Conservation (phyloP, 768 basidiomycete species). For the Serendipita sp. region DNA sequence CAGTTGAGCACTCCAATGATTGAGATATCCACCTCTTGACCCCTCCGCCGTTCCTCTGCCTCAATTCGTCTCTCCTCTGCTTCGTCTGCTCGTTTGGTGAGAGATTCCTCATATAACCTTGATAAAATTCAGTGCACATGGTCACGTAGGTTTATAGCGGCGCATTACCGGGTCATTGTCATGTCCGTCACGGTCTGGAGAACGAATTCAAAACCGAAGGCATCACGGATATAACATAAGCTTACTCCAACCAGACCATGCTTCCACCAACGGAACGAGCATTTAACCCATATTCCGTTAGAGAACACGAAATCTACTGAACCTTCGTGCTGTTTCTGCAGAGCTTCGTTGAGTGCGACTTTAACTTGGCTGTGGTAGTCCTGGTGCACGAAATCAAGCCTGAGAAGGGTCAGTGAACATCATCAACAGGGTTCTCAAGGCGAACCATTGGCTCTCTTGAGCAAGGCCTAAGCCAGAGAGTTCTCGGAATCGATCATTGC, state of each 20-base stretch:
- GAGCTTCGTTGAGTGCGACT: not conserved
- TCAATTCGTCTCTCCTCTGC: slow-evolving; percentile 16
- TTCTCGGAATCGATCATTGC: slow-evolving; percentile 6
- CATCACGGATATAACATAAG: not conserved
- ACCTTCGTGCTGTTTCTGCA: not conserved
- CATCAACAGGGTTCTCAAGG: not conserved
- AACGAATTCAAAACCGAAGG: not conserved
- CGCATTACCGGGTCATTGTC: not conserved
- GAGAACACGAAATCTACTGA: slow-evolving; percentile 1
- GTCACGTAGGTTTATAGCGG: not conserved
- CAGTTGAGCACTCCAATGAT: not conserved
- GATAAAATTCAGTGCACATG: not conserved
- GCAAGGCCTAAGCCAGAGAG: not conserved
- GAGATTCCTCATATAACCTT: not conserved
- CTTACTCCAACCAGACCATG: not conserved
- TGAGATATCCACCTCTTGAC: slow-evolving; percentile 15
- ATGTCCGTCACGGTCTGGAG: not conserved
- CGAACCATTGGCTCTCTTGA: not conserved
- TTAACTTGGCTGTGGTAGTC: not conserved
- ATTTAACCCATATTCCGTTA: slow-evolving; percentile 3
- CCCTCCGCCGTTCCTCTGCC: slow-evolving; percentile 19
- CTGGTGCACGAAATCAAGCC: slow-evolving; percentile 1
- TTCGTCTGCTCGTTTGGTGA: slow-evolving; percentile 14
- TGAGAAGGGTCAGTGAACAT: not conserved
- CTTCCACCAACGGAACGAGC: not conserved